Evolutionary conservation across 805 yeast genomes (phyloP), one percentile per base, ranked within the genome.

Genomic region (Metschnikowia anglica): DNA sequence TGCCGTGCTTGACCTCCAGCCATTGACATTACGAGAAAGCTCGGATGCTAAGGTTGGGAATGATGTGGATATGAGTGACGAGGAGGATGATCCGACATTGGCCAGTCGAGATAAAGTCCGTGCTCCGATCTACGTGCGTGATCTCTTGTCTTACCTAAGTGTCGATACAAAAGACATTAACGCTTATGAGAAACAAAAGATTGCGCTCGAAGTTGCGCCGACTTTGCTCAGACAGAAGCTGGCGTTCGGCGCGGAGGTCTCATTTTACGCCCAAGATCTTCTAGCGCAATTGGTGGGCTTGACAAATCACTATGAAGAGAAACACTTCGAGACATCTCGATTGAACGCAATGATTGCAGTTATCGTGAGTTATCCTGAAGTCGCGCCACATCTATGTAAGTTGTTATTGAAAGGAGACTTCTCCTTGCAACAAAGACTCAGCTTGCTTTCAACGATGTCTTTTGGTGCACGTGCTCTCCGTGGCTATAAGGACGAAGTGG

Each of bases 351-450:
- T 89, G 58, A 77, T 83, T 5, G 79, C 93, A 2, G 68, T 88
- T 1, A 65, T 86, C 13, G 81, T 76, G 0, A 68, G 81, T 0
- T 71, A 71, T 36, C 67, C 73, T 3, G 41, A 43, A 2, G 53
- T 69, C 2, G 80, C 88, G 0, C 56, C 65, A 1, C 69, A 73
- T 20, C 57, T 81, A 0, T 61, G 77, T 30, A 57, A 68, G 20
- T 59, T 82, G 13, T 65, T 89, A 13, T 66, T 79, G 26, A 70
- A 74, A 0, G 89, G 90, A 0, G 99, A 91, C 55, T 79, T 84
- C 48, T 88, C 96, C 0, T 60, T 93, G 15, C 93, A 85, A 47
- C 90, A 83, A 46, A 63, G 98, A 36, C 70, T 90, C 64, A 65
- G 77, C 21, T 69, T 90, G 7, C 61, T 93, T 15, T 78, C 90